Evolutionary conservation across 139 green algal species (phyloP), one percentile per base, ranked within the genome.

Genomic region (Tetraselmis striata): DNA sequence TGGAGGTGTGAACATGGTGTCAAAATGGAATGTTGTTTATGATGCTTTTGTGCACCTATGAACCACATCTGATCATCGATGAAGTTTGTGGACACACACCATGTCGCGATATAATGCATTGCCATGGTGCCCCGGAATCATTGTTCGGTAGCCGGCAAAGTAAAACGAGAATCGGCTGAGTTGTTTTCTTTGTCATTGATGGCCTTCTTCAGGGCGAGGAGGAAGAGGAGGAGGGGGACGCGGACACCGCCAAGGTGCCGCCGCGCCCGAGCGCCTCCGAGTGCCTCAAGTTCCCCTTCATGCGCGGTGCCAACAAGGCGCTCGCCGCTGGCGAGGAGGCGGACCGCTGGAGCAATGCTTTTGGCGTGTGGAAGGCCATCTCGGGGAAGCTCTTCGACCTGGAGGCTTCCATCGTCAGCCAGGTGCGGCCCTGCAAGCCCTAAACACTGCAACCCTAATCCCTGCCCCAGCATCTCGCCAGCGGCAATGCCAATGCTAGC

Each of bases 321-420:
- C 45, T 67, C 11, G 18, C 11, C 18, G 45, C 45, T 5, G 45
- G 45, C 45, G 45, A 67, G 18, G 45, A 67, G 45, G 45, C 45
- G 45, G 45, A 67, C 45, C 45, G 45, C 5, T 67, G 45, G 45
- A 67, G 45, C 45, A 18, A 67, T 18, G 45, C 11, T 18, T 67
- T 67, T 67, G 45, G 45, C 45, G 45, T 67, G 11, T 91, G 86
- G 87, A 79, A 82, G 0, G 74, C 79, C 30, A 83, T 90, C 59
- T 87, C 85, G 26, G 83, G 82, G 29, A 89, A 87, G 81, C 78
- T 97, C 75, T 95, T 95, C 82, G 92, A 95, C 83, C 77, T 97
- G 67, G 93, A 97, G 85, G 88, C 90, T 1, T 82, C 89, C 22
- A 89, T 97, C 67, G 81, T 89, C 30, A 77, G 85, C 28, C 80